A percentile compares a stretch with the other conserved stretches of the same genome.
phyloP scores from a whole-genome alignment of 441 rosid species.

The Aquilaria agallochum region DNA sequence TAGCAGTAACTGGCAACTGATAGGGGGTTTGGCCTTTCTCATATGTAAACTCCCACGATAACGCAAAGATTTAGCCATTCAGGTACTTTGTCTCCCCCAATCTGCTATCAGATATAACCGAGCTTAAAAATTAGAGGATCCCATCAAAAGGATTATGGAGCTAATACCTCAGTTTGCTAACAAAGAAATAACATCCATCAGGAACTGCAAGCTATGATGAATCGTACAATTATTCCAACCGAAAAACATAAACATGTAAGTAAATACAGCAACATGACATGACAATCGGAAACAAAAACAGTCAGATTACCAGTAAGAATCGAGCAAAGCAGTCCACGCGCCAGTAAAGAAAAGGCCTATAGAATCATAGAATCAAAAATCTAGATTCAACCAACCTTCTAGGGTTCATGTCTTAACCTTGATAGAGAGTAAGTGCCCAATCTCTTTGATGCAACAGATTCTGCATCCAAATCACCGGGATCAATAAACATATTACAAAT shows the following conservation, averaged over 20 bases:
- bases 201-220: not conserved
- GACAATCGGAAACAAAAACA: not conserved
- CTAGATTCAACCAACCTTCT: constrained; percentile 48
- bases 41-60: too few relatives aligned
- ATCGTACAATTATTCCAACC: not conserved
- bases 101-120: too few relatives aligned
- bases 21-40: too few relatives aligned
- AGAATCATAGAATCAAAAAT: not conserved
- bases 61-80: too few relatives aligned
- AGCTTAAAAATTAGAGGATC: too few relatives aligned
- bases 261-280: not conserved
- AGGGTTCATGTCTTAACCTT: constrained; percentile 37
- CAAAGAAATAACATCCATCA: not conserved
- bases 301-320: constrained; percentile 2
- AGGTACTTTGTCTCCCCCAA: too few relatives aligned
- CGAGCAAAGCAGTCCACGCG: not conserved
- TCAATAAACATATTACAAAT: not conserved
- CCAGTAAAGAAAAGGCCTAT: constrained; percentile 1
- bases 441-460: not conserved
- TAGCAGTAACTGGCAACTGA: too few relatives aligned
- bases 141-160: not conserved
- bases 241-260: not conserved
- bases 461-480: not conserved
- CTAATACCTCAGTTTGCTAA: not conserved
- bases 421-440: constrained; percentile 4